Percentiles rank a stretch among this genome's conserved stretches.
phyloP scores from a whole-genome alignment of 1,284 basidiomycete species.

The Amylostereum areolatum region DNA sequence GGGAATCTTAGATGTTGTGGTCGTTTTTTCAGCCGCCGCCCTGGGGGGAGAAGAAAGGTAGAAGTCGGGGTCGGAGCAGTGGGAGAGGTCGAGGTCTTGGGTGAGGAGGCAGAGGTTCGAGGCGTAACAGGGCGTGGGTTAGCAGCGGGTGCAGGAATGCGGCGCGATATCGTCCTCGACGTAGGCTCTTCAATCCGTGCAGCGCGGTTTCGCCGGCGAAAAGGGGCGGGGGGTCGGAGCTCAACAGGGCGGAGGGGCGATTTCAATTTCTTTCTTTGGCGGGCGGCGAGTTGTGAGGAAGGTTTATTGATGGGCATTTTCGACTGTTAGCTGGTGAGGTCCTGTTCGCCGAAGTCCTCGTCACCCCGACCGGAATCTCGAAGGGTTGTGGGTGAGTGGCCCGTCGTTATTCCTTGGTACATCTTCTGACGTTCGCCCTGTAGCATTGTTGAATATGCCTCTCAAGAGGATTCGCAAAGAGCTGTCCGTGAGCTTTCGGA shows the following conservation, averaged over 20 bases:
- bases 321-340: constrained; percentile 92
- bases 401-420: neutral
- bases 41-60: neutral
- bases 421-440: neutral
- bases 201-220: neutral
- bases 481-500: constrained; percentile 87
- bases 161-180: neutral
- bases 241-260: constrained; percentile 7
- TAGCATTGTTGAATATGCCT: constrained; percentile 91
- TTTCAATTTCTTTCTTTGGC: constrained; percentile 49
- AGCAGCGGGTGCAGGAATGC: neutral
- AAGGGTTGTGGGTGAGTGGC: constrained; percentile 95
- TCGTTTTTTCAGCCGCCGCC: constrained; percentile 7
- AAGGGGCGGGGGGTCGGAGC: constrained; percentile 1
- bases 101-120: neutral
- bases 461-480: constrained; percentile 77
- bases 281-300: constrained; percentile 73
- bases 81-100: neutral
- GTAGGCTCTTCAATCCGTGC: neutral
- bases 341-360: constrained; percentile 96
- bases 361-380: constrained; percentile 92
- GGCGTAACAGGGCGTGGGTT: neutral
- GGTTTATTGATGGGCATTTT: constrained; percentile 78
- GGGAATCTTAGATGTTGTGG: constrained; percentile 53
- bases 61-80: neutral